Conservation (phyloP, 2,329 filamentous ascomycete genomes). For the Claviceps humidiphila region DNA sequence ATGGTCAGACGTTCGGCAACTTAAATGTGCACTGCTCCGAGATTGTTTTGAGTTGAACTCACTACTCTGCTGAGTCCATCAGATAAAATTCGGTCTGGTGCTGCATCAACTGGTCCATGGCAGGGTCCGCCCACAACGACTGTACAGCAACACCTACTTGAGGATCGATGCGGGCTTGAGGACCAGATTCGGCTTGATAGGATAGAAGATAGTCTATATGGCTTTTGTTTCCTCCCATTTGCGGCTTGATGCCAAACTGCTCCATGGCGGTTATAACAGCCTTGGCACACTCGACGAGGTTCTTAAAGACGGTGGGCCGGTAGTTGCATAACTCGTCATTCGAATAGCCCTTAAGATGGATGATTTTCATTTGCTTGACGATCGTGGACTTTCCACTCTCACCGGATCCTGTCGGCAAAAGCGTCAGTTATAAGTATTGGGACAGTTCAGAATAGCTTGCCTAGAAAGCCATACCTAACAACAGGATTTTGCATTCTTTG, state of each 20-base stretch:
- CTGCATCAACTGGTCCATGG: slow-evolving; percentile 71
- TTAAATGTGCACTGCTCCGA: not conserved
- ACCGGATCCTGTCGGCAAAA: slow-evolving; percentile 58
- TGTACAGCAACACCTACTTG: slow-evolving; percentile 73
- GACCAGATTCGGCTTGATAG: slow-evolving; percentile 83
- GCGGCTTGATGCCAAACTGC: slow-evolving; percentile 76
- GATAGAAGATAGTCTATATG: slow-evolving; percentile 70
- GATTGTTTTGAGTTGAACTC: slow-evolving; percentile 24
- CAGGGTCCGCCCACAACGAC: slow-evolving; percentile 81
- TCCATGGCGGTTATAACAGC: slow-evolving; percentile 83
- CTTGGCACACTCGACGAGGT: slow-evolving; percentile 92
- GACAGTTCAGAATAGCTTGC: not conserved
- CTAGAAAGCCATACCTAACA: slow-evolving; percentile 57
- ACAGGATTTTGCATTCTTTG: slow-evolving; percentile 96
- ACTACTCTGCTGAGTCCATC: slow-evolving; percentile 99
- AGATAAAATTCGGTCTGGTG: slow-evolving; percentile 97
- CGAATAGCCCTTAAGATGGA: slow-evolving; percentile 95
- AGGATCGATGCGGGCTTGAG: slow-evolving; percentile 68
- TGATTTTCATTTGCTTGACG: slow-evolving; percentile 99
- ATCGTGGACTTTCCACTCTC: slow-evolving; percentile 99
- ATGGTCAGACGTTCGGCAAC: not conserved
- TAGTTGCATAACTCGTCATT: slow-evolving; percentile 89
- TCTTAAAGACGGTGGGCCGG: slow-evolving; percentile 95
- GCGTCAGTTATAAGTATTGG: slow-evolving; percentile 8
- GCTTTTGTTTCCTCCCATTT: slow-evolving; percentile 55